These are phyloP conservation scores for Pseudopithomyces maydicus DNA, from an alignment of 2,329 filamentous ascomycete species.

Conservation along the genomic window DNA sequence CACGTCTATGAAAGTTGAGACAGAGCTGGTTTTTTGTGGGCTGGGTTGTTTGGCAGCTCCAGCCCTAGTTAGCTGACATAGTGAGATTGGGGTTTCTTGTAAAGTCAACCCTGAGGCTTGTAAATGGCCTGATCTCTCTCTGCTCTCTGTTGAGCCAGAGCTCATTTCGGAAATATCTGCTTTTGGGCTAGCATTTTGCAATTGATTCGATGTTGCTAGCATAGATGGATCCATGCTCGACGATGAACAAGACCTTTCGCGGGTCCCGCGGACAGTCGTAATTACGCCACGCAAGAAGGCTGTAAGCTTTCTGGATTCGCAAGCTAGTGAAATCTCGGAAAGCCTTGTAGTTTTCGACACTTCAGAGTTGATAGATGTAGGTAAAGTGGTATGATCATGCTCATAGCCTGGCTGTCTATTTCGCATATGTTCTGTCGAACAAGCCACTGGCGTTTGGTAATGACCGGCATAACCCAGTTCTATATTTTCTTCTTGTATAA, in stretches of 20 bases:
- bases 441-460: conserved; percentile 1
- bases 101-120: neutral
- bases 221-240: conserved; percentile 15
- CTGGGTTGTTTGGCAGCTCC: conserved; percentile 20
- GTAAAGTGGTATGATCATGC: conserved; percentile 15
- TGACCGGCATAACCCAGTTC: conserved; percentile 11
- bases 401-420: conserved; percentile 7
- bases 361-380: conserved; percentile 7
- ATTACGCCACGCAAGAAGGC: conserved; percentile 28
- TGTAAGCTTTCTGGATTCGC: conserved; percentile 20
- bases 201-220: conserved; percentile 10
- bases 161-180: neutral
- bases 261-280: conserved; percentile 27
- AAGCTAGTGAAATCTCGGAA: conserved; percentile 7
- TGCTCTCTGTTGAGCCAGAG: neutral
- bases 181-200: conserved; percentile 8
- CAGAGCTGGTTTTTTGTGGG: neutral
- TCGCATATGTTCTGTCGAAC: conserved; percentile 8
- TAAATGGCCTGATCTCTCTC: neutral
- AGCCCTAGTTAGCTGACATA: conserved; percentile 4
- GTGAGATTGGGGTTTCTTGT: conserved; percentile 3
- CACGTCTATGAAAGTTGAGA: conserved; percentile 15
- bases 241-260: conserved; percentile 22
- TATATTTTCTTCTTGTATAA: conserved; percentile 21
- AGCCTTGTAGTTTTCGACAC: conserved; percentile 9